These are phyloP conservation scores for Sisymbrium altissimum DNA, from an alignment of 345 rosid genomes.

Conservation along the genomic window DNA sequence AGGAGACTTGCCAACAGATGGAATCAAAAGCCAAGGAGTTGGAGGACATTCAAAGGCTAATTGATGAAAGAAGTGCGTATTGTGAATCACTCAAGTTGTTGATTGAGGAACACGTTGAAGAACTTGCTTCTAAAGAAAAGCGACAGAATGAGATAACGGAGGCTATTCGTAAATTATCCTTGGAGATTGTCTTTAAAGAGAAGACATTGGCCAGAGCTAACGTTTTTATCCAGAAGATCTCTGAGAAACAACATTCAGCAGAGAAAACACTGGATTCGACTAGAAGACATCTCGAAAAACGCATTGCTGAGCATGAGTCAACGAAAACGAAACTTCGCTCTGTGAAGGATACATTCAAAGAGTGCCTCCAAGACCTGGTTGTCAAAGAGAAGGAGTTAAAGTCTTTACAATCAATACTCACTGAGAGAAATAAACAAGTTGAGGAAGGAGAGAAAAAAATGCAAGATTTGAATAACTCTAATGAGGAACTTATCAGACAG, in stretches of 20 bases:
- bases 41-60: neutral
- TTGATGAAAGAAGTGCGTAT: neutral
- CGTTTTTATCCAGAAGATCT: neutral
- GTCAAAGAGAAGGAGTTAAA: conserved; percentile 27
- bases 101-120: conserved; percentile 24
- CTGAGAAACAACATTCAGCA: conserved; percentile 16
- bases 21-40: conserved; percentile 24
- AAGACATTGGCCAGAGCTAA: conserved; percentile 29
- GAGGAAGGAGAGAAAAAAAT: conserved; percentile 25
- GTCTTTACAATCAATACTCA: conserved; percentile 7
- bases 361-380: conserved; percentile 15
- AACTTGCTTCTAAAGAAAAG: conserved; percentile 21
- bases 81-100: conserved; percentile 2
- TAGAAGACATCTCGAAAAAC: neutral
- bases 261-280: conserved; percentile 23
- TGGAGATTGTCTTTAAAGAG: conserved; percentile 22
- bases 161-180: conserved; percentile 15
- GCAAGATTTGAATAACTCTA: conserved; percentile 20
- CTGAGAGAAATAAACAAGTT: conserved; percentile 21
- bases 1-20: neutral
- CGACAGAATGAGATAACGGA: conserved; percentile 9
- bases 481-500: conserved; percentile 15
- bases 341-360: neutral
- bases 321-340: conserved; percentile 26
- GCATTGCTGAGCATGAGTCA: conserved; percentile 2